These are phyloP conservation scores for Yamadazyma diospyri DNA, from an alignment of 1,139 yeast genomes.

Conservation along the genomic window DNA sequence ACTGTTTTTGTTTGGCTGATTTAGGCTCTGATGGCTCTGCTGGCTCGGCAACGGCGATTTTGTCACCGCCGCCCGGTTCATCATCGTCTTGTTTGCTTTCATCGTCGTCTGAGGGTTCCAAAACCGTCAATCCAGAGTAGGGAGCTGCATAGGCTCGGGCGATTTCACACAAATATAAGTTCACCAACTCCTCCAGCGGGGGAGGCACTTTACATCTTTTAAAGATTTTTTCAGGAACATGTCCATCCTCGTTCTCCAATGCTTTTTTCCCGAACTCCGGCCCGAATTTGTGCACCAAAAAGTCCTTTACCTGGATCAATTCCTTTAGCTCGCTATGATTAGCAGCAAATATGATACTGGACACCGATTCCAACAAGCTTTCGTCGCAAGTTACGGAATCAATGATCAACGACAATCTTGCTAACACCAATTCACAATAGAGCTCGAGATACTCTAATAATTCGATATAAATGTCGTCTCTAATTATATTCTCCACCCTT, in stretches of 20 bases:
- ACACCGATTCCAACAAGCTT: slow-evolving; percentile 71
- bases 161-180: slow-evolving; percentile 71
- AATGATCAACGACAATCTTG: slow-evolving; percentile 61
- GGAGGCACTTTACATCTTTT: slow-evolving; percentile 64
- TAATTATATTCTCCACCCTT: slow-evolving; percentile 78
- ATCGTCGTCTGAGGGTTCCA: slow-evolving; percentile 18
- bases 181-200: slow-evolving; percentile 64
- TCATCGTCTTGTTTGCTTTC: slow-evolving; percentile 14
- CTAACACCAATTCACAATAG: slow-evolving; percentile 78
- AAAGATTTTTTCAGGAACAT: slow-evolving; percentile 63
- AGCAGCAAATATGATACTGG: slow-evolving; percentile 66
- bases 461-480: slow-evolving; percentile 83
- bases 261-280: slow-evolving; percentile 58
- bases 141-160: slow-evolving; percentile 79
- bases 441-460: slow-evolving; percentile 75
- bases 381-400: slow-evolving; percentile 51
- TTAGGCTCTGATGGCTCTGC: slow-evolving; percentile 11
- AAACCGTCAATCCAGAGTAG: slow-evolving; percentile 50
- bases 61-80: slow-evolving; percentile 23
- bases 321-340: slow-evolving; percentile 78
- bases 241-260: slow-evolving; percentile 48
- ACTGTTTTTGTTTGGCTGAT: slow-evolving; percentile 9
- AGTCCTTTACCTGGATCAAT: slow-evolving; percentile 55
- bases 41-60: slow-evolving; percentile 10
- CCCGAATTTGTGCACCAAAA: slow-evolving; percentile 64